Evolutionary conservation across 768 basidiomycete genomes (phyloP).

Genomic region (Tricholoma terreum): DNA sequence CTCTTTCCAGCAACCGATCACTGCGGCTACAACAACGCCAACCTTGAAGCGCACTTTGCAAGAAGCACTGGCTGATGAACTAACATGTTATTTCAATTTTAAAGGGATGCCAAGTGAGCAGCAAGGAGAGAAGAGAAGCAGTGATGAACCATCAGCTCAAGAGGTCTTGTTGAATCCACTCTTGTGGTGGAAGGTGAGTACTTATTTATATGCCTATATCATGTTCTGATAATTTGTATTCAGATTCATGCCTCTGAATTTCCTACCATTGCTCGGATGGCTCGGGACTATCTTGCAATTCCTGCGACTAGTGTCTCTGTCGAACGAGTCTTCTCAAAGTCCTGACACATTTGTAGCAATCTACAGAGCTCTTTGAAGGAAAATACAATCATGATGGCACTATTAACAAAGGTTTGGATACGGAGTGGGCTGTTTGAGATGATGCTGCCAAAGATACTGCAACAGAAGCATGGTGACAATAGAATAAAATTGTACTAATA

Average conservation of each 20-base stretch:
- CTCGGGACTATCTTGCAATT: too few species aligned
- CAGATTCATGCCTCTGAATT: neutral
- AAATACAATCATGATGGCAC: constrained; percentile 14
- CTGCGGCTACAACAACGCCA: neutral
- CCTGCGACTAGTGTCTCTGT: too few species aligned
- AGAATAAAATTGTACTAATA: neutral
- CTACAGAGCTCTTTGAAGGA: constrained; percentile 17
- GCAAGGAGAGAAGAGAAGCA: neutral
- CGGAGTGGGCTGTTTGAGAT: constrained; percentile 17
- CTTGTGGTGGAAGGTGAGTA: too few species aligned
- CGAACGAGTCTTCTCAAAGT: constrained; percentile 23
- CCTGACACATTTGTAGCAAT: constrained; percentile 18
- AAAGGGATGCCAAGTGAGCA: constrained; percentile 5
- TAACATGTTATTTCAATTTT: neutral
- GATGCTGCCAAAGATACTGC: constrained; percentile 9
- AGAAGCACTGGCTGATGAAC: too few species aligned
- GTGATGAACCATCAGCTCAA: too few species aligned
- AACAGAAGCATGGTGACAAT: neutral
- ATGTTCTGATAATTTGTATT: neutral
- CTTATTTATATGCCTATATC: too few species aligned
- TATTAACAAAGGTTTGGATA: constrained; percentile 21
- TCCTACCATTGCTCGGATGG: neutral
- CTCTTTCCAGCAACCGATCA: neutral
- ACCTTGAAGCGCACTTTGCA: neutral
- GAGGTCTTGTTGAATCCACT: too few species aligned